phyloP scores from a whole-genome alignment of 495 filamentous ascomycete genomes.

The Penicillium longicatenatum region DNA sequence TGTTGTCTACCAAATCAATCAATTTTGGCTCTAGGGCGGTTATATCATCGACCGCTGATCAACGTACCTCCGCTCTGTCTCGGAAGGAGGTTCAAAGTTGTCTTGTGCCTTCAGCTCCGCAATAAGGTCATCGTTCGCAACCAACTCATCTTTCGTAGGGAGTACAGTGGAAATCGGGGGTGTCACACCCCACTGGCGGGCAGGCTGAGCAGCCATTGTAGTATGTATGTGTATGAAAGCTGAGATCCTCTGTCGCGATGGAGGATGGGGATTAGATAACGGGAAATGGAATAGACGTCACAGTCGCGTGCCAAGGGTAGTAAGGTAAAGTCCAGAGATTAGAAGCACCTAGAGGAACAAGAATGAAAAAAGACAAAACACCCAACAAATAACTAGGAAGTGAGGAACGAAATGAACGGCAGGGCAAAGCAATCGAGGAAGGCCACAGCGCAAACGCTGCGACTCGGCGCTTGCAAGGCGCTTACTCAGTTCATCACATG shows the following conservation, averaged over 20 bases:
- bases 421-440: not conserved
- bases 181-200: slow-evolving; percentile 76
- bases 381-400: not conserved
- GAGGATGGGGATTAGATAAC: slow-evolving; percentile 32
- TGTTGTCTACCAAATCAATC: slow-evolving; percentile 34
- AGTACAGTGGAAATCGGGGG: slow-evolving; percentile 75
- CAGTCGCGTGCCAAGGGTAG: slow-evolving; percentile 13
- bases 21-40: not conserved
- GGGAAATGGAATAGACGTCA: slow-evolving; percentile 10
- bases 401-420: not conserved
- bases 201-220: slow-evolving; percentile 46
- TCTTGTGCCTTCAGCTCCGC: slow-evolving; percentile 80
- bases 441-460: slow-evolving; percentile 1
- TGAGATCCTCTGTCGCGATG: slow-evolving; percentile 10
- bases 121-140: slow-evolving; percentile 74
- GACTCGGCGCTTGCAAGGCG: not conserved
- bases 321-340: not conserved
- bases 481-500: slow-evolving; percentile 7
- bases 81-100: slow-evolving; percentile 80
- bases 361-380: slow-evolving; percentile 1
- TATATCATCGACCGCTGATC: slow-evolving; percentile 6
- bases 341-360: slow-evolving; percentile 3
- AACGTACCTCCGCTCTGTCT: slow-evolving; percentile 74
- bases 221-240: slow-evolving; percentile 19
- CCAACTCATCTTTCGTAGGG: slow-evolving; percentile 73